Evolutionary conservation across 768 basidiomycete genomes (phyloP).

Genomic region (Leccinum imitatum): DNA sequence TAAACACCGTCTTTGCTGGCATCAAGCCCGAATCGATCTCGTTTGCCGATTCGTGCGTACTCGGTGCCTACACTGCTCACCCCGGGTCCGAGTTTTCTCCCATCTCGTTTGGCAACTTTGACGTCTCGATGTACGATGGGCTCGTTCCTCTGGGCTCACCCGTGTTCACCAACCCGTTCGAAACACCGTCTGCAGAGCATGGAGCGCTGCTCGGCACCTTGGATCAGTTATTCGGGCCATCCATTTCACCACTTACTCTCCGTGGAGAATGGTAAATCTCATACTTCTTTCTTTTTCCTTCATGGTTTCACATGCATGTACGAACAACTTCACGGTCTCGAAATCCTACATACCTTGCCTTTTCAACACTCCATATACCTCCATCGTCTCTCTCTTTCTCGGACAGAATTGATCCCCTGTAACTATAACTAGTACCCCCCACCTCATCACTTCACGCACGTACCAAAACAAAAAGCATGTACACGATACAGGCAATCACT

Average conservation of each 20-base stretch:
- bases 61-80: slow-evolving; percentile 17
- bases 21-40: slow-evolving; percentile 31
- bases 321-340: not conserved
- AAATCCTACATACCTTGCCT: slow-evolving; percentile 6
- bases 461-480: slow-evolving; percentile 4
- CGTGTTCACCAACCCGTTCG: slow-evolving; percentile 34
- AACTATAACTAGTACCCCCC: slow-evolving; percentile 23
- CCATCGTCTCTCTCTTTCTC: not conserved
- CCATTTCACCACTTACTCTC: slow-evolving; percentile 26
- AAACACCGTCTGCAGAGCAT: slow-evolving; percentile 5
- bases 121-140: slow-evolving; percentile 5
- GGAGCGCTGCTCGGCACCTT: slow-evolving; percentile 20
- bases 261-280: slow-evolving; percentile 14
- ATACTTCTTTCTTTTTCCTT: not conserved
- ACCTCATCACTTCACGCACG: not conserved
- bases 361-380: not conserved
- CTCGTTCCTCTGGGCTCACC: slow-evolving; percentile 25
- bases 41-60: slow-evolving; percentile 29
- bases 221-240: slow-evolving; percentile 33
- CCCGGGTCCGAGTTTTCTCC: slow-evolving; percentile 3
- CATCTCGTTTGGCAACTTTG: slow-evolving; percentile 11
- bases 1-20: slow-evolving; percentile 25
- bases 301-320: slow-evolving; percentile 6
- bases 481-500: not conserved
- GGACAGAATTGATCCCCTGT: slow-evolving; percentile 9